Percentiles rank a stretch among this genome's conserved stretches.
Evolutionary conservation across 176 grass and related monocot species (phyloP).

Genomic region (Hordeum marinum): DNA sequence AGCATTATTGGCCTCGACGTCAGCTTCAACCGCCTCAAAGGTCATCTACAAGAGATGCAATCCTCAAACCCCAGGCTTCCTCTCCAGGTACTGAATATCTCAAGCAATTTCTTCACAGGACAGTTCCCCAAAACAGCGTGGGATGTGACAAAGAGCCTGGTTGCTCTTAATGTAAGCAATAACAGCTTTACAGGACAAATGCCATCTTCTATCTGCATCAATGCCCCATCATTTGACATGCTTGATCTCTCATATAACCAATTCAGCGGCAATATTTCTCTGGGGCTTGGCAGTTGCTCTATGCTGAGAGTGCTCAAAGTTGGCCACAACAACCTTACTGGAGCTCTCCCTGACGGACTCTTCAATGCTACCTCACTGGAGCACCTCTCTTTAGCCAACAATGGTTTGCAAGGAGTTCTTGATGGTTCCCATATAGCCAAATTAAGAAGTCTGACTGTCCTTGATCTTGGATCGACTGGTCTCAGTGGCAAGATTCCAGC

Average conservation of each 20-base stretch:
- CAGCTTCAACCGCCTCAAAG: slow-evolving; percentile 56
- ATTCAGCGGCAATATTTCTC: slow-evolving; percentile 46
- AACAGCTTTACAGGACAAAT: slow-evolving; percentile 63
- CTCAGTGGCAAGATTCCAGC: slow-evolving; percentile 36
- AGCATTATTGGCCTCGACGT: slow-evolving; percentile 43
- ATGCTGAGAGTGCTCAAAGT: slow-evolving; percentile 51
- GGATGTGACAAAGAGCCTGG: slow-evolving; percentile 34
- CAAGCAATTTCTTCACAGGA: slow-evolving; percentile 52
- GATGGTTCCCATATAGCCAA: slow-evolving; percentile 37
- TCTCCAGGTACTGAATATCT: slow-evolving; percentile 63
- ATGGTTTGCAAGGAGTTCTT: slow-evolving; percentile 40
- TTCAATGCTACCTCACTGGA: slow-evolving; percentile 40
- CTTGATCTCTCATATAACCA: slow-evolving; percentile 54
- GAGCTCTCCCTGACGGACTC: slow-evolving; percentile 32
- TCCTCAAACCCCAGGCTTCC: slow-evolving; percentile 1
- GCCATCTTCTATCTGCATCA: slow-evolving; percentile 49
- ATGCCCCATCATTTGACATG: slow-evolving; percentile 32
- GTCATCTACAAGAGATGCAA: slow-evolving; percentile 22
- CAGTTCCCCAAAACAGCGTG: slow-evolving; percentile 28
- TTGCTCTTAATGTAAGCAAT: slow-evolving; percentile 68
- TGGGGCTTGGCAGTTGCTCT: slow-evolving; percentile 53
- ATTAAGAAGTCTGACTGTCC: slow-evolving; percentile 27
- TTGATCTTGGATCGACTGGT: slow-evolving; percentile 46
- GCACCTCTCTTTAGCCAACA: slow-evolving; percentile 38
- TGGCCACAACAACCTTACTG: slow-evolving; percentile 46